Evolutionary conservation across 345 rosid species (phyloP).

Genomic region (Erodium maritimum): DNA sequence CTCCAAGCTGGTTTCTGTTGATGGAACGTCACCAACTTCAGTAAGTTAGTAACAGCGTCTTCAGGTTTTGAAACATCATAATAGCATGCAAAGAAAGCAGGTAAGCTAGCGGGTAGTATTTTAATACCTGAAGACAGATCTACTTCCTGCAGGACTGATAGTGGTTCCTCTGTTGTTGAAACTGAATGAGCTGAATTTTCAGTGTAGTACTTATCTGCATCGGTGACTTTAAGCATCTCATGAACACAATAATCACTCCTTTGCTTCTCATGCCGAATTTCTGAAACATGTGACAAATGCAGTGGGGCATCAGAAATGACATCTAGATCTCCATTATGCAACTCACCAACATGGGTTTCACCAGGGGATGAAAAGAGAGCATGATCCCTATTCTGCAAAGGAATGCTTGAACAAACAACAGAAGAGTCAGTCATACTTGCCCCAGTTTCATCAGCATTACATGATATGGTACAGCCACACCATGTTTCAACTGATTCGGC

Average conservation of each 20-base stretch:
- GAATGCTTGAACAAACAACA: slow-evolving; percentile 4
- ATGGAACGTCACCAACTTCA: slow-evolving; percentile 22
- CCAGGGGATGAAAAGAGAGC: slow-evolving; percentile 13
- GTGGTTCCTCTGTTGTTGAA: slow-evolving; percentile 9
- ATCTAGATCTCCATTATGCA: slow-evolving; percentile 19
- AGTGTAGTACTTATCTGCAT: slow-evolving; percentile 18
- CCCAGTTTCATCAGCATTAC: slow-evolving; percentile 13
- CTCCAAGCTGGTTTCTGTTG: slow-evolving; percentile 16
- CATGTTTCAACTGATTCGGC: no score
- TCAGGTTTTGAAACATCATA: no score
- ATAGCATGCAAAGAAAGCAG: no score
- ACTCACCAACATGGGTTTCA: slow-evolving; percentile 15
- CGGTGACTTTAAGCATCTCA: slow-evolving; percentile 18
- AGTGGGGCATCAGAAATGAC: slow-evolving; percentile 20
- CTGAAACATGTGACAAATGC: slow-evolving; percentile 16
- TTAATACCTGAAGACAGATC: slow-evolving; percentile 18
- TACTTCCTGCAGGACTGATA: slow-evolving; percentile 18
- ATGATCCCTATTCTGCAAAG: slow-evolving; percentile 16
- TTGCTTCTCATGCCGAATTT: slow-evolving; percentile 24
- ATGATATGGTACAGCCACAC: slow-evolving; percentile 12
- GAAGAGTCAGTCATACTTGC: slow-evolving; percentile 22
- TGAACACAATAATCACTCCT: slow-evolving; percentile 12
- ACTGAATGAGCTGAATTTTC: slow-evolving; percentile 17
- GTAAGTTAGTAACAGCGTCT: no score
- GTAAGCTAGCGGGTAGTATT: no score